A percentile compares a stretch with the other conserved stretches of the same genome.
Conservation (phyloP, 2,329 filamentous ascomycete species). For the Colletotrichum sp. region DNA sequence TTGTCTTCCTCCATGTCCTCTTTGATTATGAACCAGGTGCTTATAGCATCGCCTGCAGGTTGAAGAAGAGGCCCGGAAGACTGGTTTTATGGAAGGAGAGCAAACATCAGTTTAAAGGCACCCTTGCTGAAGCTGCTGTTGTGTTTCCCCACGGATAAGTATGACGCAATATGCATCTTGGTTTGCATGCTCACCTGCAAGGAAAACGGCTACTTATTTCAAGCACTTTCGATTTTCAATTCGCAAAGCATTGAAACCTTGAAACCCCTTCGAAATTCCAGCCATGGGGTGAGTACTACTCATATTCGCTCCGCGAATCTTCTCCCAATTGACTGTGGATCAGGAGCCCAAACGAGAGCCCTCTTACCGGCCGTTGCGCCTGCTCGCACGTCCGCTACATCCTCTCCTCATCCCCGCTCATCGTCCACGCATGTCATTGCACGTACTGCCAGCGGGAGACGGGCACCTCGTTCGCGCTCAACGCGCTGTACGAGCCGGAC, state of each 20-base stretch:
- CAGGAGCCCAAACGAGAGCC: not conserved
- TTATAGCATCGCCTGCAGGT: not conserved
- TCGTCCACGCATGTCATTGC: not conserved
- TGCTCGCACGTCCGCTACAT: not conserved
- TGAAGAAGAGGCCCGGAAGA: rapidly evolving
- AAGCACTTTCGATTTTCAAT: not conserved
- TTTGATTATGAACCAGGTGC: not conserved
- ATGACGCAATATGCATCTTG: not conserved
- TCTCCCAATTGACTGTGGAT: not conserved
- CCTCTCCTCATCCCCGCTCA: not conserved
- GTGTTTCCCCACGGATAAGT: not conserved
- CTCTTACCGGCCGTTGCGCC: not conserved
- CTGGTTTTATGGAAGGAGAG: not conserved
- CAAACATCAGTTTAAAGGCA: rapidly evolving
- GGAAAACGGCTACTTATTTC: not conserved
- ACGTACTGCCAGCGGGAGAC: not conserved
- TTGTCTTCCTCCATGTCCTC: not conserved
- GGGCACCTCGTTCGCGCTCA: not conserved
- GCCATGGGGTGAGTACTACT: not conserved
- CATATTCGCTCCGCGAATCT: not conserved
- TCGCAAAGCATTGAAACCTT: not conserved
- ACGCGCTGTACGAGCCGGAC: not conserved
- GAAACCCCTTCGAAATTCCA: not conserved
- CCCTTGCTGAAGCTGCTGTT: not conserved
- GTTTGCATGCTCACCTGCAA: not conserved